These are phyloP conservation scores for Alternaria dauci DNA, from an alignment of 2,329 filamentous ascomycete species.

Conservation along the genomic window DNA sequence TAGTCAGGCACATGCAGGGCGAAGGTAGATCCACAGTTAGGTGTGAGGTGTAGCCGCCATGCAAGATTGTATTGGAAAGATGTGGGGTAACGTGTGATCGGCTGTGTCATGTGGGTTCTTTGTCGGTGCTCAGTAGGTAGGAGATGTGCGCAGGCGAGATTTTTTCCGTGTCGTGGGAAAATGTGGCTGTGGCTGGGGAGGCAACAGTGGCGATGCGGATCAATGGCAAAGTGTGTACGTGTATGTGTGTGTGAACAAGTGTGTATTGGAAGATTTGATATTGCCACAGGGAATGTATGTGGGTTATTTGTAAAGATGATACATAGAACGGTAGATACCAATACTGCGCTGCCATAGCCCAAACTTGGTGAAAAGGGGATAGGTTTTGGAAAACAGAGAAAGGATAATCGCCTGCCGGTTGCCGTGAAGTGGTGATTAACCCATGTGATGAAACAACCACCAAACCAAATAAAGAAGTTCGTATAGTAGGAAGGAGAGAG, in stretches of 20 bases:
- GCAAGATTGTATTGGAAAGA: slow-evolving; percentile 9
- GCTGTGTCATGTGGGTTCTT: slow-evolving; percentile 2
- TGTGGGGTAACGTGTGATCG: slow-evolving; percentile 31
- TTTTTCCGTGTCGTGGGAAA: neutral
- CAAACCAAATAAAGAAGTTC: slow-evolving; percentile 18
- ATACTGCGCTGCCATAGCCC: slow-evolving; percentile 19
- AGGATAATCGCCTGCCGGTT: slow-evolving; percentile 10
- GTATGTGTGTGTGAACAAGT: neutral
- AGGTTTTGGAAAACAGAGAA: neutral
- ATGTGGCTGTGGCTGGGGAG: neutral
- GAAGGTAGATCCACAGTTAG: neutral
- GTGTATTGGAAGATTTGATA: neutral
- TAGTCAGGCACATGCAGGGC: slow-evolving; percentile 4
- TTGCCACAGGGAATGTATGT: slow-evolving; percentile 7
- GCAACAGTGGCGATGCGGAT: neutral
- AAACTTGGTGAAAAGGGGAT: slow-evolving; percentile 2
- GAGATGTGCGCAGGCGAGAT: slow-evolving; percentile 25
- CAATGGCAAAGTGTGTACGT: neutral
- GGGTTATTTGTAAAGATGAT: slow-evolving; percentile 27
- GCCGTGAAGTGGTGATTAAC: slow-evolving; percentile 8
- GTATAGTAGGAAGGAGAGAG: slow-evolving; percentile 17
- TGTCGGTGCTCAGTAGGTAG: neutral
- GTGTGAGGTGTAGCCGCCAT: neutral
- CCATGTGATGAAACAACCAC: slow-evolving; percentile 34
- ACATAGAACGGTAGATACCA: slow-evolving; percentile 48